phyloP scores from a whole-genome alignment of 441 rosid genomes.

The Jatropha multifida region DNA sequence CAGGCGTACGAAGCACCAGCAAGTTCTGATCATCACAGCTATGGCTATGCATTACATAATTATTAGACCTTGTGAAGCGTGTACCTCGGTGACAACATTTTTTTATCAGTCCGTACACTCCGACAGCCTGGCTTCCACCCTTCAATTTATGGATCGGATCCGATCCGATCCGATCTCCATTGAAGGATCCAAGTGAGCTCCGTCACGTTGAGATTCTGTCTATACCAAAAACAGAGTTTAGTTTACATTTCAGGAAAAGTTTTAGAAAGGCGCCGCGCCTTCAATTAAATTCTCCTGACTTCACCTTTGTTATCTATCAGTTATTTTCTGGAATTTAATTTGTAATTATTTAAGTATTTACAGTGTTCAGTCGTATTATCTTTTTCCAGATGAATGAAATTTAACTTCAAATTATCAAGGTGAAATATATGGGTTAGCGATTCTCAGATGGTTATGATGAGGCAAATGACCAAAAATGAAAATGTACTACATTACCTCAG shows the following conservation, averaged over 20 bases:
- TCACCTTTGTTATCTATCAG: too few species aligned
- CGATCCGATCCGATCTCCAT: background rate
- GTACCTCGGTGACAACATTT: conserved; percentile 24
- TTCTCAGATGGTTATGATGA: background rate
- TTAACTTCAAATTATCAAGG: too few species aligned
- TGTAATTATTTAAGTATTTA: too few species aligned
- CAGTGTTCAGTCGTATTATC: too few species aligned
- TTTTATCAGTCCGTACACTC: conserved; percentile 22
- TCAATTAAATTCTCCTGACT: too few species aligned
- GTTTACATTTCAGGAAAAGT: too few species aligned
- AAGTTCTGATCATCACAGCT: conserved; percentile 19
- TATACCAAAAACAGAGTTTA: too few species aligned
- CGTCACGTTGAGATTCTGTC: background rate
- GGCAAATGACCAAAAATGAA: background rate
- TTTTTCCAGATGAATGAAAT: too few species aligned
- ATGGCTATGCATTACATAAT: conserved; percentile 14
- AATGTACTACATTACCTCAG: background rate
- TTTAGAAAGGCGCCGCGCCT: too few species aligned
- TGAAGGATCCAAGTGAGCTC: background rate
- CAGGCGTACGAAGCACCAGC: conserved; percentile 28
- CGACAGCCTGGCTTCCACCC: conserved; percentile 28
- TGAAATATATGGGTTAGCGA: too few species aligned
- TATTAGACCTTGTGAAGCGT: conserved; percentile 30
- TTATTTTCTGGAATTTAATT: too few species aligned
- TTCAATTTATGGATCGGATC: background rate